Conservation (phyloP, 805 yeast genomes). For the Metschnikowia aberdeeniae region DNA sequence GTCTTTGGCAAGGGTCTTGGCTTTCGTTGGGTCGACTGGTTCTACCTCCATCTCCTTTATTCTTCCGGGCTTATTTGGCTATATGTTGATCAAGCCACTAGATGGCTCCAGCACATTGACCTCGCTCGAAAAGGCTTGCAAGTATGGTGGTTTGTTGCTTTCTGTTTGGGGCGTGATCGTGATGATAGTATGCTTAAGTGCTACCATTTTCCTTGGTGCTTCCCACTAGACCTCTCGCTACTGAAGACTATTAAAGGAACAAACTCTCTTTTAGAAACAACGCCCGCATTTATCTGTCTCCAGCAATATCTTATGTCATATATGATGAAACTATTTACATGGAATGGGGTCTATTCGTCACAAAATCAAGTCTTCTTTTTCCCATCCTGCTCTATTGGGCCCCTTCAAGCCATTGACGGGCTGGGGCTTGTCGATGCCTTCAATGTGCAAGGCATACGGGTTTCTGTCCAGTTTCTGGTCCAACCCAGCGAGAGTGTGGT, state of each 20-base stretch:
- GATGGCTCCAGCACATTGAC: conserved; percentile 25
- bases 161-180: conserved; percentile 66
- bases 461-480: conserved; percentile 53
- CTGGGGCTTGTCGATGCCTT: conserved; percentile 32
- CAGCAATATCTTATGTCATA: not conserved
- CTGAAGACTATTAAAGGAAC: too few relatives aligned
- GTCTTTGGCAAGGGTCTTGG: conserved; percentile 77
- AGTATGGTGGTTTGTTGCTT: conserved; percentile 51
- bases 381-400: conserved; percentile 38
- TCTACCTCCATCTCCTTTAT: conserved; percentile 89
- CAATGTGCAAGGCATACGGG: conserved; percentile 54
- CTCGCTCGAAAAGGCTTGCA: conserved; percentile 31
- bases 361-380: conserved; percentile 33
- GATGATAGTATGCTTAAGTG: conserved; percentile 62
- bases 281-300: too few relatives aligned
- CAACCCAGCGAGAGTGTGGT: conserved; percentile 70
- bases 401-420: conserved; percentile 35
- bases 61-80: conserved; percentile 85
- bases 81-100: conserved; percentile 55
- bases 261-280: too few relatives aligned
- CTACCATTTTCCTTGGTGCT: conserved; percentile 43
- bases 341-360: not conserved
- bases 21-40: conserved; percentile 90
- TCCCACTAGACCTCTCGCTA: conserved; percentile 22
- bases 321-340: not conserved